phyloP scores from a whole-genome alignment of 2,329 filamentous ascomycete genomes.

The Penicillium expansum region DNA sequence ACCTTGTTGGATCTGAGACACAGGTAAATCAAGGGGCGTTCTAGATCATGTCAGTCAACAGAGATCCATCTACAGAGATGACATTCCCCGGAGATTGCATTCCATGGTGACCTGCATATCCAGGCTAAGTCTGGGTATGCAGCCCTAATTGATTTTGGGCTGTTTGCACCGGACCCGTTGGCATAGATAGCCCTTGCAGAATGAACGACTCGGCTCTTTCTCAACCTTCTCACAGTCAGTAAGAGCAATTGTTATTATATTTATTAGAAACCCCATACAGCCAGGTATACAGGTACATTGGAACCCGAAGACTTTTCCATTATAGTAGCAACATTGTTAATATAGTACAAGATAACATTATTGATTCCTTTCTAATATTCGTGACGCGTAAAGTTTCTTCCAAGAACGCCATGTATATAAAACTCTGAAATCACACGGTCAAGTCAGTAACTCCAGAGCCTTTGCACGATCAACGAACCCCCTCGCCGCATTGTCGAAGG shows the following conservation, averaged over 20 bases:
- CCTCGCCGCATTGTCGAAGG: conserved; percentile 23
- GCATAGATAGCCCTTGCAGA: neutral
- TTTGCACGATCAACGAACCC: neutral
- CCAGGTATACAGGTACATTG: neutral
- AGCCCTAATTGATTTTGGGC: neutral
- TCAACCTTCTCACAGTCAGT: neutral
- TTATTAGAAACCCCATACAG: neutral
- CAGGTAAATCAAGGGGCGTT: neutral
- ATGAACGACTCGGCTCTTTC: neutral
- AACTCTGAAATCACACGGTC: neutral
- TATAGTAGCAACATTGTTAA: neutral
- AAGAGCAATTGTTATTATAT: neutral
- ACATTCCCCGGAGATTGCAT: neutral
- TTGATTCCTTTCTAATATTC: neutral
- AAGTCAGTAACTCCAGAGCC: neutral
- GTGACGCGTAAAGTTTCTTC: neutral
- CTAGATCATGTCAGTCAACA: neutral
- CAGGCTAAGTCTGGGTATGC: neutral
- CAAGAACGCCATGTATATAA: neutral
- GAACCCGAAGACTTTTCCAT: neutral
- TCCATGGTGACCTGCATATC: neutral
- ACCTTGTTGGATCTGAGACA: neutral
- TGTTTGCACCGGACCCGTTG: neutral
- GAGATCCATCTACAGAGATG: neutral
- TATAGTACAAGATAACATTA: neutral